Conservation (phyloP, 805 yeast genomes). For the Saccharomycopsis malanga region DNA sequence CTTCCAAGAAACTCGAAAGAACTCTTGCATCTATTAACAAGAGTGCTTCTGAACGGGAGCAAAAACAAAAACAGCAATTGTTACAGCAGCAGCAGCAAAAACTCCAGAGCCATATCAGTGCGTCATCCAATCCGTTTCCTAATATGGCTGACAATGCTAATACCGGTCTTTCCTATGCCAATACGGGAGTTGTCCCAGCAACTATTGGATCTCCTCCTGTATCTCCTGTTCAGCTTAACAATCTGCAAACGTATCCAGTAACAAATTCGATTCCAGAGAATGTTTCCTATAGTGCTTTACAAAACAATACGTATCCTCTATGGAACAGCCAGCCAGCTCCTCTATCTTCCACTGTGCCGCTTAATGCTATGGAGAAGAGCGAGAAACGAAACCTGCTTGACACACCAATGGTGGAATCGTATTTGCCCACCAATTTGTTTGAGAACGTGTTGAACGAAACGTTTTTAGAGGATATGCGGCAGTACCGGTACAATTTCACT, state of each 20-base stretch:
- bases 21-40: conserved; percentile 9
- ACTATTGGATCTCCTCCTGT: too few relatives aligned
- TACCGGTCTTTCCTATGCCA: not conserved
- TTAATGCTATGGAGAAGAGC: not conserved
- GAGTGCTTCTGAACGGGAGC: conserved; percentile 12
- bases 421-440: conserved; percentile 11
- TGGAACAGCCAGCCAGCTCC: not conserved
- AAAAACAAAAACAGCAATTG: conserved; percentile 2
- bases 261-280: too few relatives aligned
- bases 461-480: conserved; percentile 11
- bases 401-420: conserved; percentile 12
- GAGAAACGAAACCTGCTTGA: not conserved
- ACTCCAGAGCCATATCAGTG: not conserved
- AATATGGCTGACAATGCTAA: not conserved
- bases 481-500: conserved; percentile 6
- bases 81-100: not conserved
- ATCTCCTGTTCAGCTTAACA: too few relatives aligned
- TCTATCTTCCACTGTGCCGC: not conserved
- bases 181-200: not conserved
- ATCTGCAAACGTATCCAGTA: too few relatives aligned
- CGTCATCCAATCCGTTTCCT: not conserved
- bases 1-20: conserved; percentile 6
- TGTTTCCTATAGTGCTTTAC: not conserved
- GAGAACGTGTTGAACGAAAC: conserved; percentile 9
- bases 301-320: not conserved